Base-by-base conservation (phyloP, 306 rosid species). In the Alnus glutinosa region DNA sequence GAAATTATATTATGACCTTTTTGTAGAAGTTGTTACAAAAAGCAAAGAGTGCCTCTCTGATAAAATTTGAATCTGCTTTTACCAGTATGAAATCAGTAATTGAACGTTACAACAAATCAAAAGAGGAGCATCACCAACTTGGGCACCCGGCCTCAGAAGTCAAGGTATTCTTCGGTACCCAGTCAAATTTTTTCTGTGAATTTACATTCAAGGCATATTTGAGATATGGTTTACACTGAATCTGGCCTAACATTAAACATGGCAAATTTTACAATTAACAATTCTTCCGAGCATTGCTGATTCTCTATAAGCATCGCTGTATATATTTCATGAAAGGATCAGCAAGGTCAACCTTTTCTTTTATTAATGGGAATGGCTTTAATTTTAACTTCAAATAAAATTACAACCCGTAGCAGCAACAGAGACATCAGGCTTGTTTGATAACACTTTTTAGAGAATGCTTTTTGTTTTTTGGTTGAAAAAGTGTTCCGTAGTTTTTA, bases 21-120 rank as follows among this genome's bases (percentile, higher is more conserved):
- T 37, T 16, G 28, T 67, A 16, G 14, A 37, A 67, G 42, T 6
- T 37, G 71, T 37, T 19, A 72, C 52, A 55, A 66, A 48, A 51
- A 63, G 54, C 77, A 73, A 64, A 14, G 1, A 55, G 32, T 58
- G 77, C 42, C 76, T 34, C 5, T 79, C 90, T 92, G 64, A 86
- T 18, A 30, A 34, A 80, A 42, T 30, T 70, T 71, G 30, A 68
- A 76, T 46, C 6, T 76, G 66, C 73, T 79, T 76, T 61, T 78
- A 70, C 76, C 97, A 94, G 98, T 86, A 87, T 94, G 92, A 94
- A 88, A 72, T 78, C 98, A 32, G 81, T 89, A 55, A 89, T 87
- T 73, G 98, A 92, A 51, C 90, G 97, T 72, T 91, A 89, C 89
- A 89, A 84, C 86, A 92, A 88, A 81, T 70, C 90, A 18, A 94